Conservation (phyloP, 1,284 basidiomycete genomes). For the Abortiporus biennis region DNA sequence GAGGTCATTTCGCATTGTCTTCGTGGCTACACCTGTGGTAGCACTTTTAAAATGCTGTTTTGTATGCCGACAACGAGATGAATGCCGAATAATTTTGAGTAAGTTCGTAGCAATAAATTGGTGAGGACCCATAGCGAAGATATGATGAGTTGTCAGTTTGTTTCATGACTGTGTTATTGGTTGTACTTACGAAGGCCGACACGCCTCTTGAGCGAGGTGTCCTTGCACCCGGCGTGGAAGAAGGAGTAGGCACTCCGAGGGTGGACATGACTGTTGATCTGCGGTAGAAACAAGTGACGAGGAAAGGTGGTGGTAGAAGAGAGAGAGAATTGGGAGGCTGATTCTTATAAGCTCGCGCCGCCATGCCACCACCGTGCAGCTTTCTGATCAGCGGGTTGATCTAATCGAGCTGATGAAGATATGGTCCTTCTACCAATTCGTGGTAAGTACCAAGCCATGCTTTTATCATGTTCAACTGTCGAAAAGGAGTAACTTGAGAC, state of each 20-base stretch:
- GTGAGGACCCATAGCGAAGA: neutral
- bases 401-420: too few species aligned
- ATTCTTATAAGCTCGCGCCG: too few species aligned
- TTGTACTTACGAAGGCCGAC: slow-evolving; percentile 24
- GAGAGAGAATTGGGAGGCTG: slow-evolving; percentile 1
- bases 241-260: slow-evolving; percentile 8
- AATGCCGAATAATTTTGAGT: too few species aligned
- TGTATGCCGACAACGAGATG: neutral
- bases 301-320: slow-evolving; percentile 1
- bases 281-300: neutral
- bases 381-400: too few species aligned
- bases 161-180: too few species aligned
- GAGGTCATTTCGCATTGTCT: slow-evolving; percentile 98
- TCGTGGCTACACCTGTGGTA: slow-evolving; percentile 93
- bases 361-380: too few species aligned
- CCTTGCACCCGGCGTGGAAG: slow-evolving; percentile 14
- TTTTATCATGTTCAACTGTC: too few species aligned
- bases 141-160: neutral
- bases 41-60: slow-evolving; percentile 90
- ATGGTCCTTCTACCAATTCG: too few species aligned
- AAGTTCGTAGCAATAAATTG: neutral
- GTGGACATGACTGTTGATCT: slow-evolving; percentile 10
- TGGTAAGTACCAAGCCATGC: too few species aligned
- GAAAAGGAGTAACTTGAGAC: too few species aligned
- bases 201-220: slow-evolving; percentile 24